Percentiles rank a stretch among this genome's conserved stretches.
phyloP scores from a whole-genome alignment of 495 filamentous ascomycete genomes.

The Aspergillus heteromorphus region DNA sequence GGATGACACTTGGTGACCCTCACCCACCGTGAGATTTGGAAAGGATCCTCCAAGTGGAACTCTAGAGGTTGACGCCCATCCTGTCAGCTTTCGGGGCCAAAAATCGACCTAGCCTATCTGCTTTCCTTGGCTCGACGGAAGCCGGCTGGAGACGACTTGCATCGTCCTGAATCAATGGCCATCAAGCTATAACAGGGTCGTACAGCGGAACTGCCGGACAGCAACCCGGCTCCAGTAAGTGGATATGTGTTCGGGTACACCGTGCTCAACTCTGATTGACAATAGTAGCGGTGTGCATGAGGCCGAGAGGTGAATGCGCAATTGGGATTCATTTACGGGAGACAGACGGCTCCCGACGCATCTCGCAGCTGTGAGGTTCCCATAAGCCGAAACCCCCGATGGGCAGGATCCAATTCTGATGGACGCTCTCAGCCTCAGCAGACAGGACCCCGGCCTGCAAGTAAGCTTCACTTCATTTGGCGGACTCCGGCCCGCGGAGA shows the following conservation, averaged over 20 bases:
- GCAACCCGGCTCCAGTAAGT: background rate
- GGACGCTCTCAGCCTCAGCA: too few relatives aligned
- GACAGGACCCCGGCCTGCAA: background rate
- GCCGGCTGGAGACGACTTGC: slow-evolving; percentile 5
- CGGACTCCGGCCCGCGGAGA: background rate
- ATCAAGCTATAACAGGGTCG: background rate
- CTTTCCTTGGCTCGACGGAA: background rate
- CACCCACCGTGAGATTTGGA: too few relatives aligned
- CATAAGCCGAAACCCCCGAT: background rate
- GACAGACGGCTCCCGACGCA: background rate
- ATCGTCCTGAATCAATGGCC: background rate
- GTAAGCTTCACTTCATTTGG: background rate
- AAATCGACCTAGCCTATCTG: background rate
- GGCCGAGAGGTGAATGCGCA: slow-evolving; percentile 7
- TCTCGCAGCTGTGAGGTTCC: background rate
- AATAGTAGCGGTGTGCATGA: slow-evolving; percentile 17
- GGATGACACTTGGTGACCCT: background rate
- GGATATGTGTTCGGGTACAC: slow-evolving; percentile 2
- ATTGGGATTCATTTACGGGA: background rate
- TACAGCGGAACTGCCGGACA: background rate
- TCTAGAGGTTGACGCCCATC: background rate
- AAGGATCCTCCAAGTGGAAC: background rate
- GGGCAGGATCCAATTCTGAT: background rate
- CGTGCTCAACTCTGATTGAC: background rate
- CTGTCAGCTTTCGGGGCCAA: background rate